Base-by-base conservation (phyloP, 768 basidiomycete genomes). In the Podaxis rugospora region DNA sequence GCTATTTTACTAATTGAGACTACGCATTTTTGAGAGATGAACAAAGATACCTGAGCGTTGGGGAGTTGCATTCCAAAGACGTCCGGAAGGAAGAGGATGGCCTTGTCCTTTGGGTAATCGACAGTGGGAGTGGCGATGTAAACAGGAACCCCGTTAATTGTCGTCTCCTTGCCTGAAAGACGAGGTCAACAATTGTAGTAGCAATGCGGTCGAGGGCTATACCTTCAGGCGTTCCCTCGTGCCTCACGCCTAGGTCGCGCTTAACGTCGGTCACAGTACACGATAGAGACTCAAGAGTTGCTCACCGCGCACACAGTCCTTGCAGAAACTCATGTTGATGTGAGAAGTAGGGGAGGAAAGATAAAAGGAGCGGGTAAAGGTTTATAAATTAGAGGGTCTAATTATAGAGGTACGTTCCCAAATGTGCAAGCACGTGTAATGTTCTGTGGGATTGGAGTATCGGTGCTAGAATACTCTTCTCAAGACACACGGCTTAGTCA, bases 41-140 rank as follows among this genome's bases (percentile, higher is more conserved):
- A 55, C n/a, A n/a, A 40, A 66, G 76, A 4, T 44, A 82, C 83
- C 69, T 75, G 68, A 39, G 70, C 55, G 65, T 87, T 86, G 68
- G 69, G 44, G 9, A 84, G 70, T 23, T 79, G 72, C 25, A 78
- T 66, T 6, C 85, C 86, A 60, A 82, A 84, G 50, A 78, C 72
- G 63, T 85, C 87, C 2, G 82, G 59, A 25, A 87, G 68, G 73
- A 75, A 82, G 27, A 88, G 76, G 51, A 88, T 56, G 27, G 78
- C 83, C 68, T 85, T 87, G 64, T 81, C 76, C 70, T 83, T 81
- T 56, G 79, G 71, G 61, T 82, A 85, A 40, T 80, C 78, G 2
- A 66, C 64, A 0, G 75, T 68, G 11, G 87, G 87, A 0, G 80
- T 83, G 1, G 81, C 80, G 54, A 85, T 75, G 62, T 88, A 88